Evolutionary conservation across 805 yeast species (phyloP).

Genomic region (Saturnispora ahearnii): DNA sequence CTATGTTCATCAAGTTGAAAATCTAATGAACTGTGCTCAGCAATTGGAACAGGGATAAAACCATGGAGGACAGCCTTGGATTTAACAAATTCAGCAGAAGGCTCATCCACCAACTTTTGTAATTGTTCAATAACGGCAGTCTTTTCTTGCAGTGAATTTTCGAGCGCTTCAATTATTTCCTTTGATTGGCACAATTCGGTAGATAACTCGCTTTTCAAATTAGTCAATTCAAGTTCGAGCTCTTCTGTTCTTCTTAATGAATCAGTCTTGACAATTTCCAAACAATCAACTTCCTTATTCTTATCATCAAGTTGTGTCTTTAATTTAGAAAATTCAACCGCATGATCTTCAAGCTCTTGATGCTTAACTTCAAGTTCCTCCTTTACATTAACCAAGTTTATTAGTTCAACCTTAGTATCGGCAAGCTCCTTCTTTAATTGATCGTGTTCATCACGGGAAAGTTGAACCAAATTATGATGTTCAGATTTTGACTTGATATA

Average conservation of each 20-base stretch:
- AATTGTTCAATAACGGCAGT: neutral
- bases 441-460: conserved; percentile 21
- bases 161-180: neutral
- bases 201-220: neutral
- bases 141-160: neutral
- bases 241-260: neutral
- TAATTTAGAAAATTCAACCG: neutral
- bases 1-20: neutral
- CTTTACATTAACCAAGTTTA: neutral
- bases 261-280: neutral
- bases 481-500: conserved; percentile 24
- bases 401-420: conserved; percentile 7
- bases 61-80: neutral
- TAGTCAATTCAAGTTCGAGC: conserved; percentile 1
- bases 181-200: neutral
- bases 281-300: conserved; percentile 2
- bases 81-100: neutral
- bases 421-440: neutral
- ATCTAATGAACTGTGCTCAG: neutral
- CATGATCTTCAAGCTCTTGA: neutral
- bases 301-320: neutral
- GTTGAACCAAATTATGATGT: conserved; percentile 21
- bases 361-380: neutral
- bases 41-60: neutral
- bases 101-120: neutral